phyloP scores from a whole-genome alignment of 768 basidiomycete genomes.

The Pleurotus citrinopileatus region DNA sequence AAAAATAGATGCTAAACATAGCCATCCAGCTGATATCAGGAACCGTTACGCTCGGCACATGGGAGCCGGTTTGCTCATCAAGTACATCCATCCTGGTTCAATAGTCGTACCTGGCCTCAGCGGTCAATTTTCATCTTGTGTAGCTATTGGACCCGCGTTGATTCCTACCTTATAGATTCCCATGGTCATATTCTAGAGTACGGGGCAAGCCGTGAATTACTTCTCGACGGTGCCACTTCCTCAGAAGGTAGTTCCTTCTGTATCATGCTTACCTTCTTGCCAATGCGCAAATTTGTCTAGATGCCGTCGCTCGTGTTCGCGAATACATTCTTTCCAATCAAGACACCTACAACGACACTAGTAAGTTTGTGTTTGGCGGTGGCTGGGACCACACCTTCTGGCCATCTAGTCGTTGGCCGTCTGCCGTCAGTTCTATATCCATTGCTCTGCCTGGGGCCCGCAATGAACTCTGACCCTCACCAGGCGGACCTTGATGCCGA shows the following conservation, averaged over 20 bases:
- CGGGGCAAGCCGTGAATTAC: constrained; percentile 61
- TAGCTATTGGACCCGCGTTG: no score
- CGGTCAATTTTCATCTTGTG: no score
- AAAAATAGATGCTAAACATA: background rate
- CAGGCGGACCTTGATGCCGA: constrained; percentile 77
- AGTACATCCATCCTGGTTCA: constrained; percentile 51
- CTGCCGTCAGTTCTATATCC: constrained; percentile 50
- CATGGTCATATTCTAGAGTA: constrained; percentile 81
- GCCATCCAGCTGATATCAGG: constrained; percentile 2
- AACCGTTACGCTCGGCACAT: constrained; percentile 18
- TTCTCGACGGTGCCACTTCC: constrained; percentile 59
- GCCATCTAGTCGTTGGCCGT: constrained; percentile 60
- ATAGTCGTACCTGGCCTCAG: constrained; percentile 72
- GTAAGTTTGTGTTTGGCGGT: constrained; percentile 70
- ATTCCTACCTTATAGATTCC: no score
- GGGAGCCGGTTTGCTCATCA: constrained; percentile 32
- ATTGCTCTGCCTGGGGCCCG: background rate
- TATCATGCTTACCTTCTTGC: background rate
- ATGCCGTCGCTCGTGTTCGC: constrained; percentile 60
- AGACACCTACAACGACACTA: constrained; percentile 52
- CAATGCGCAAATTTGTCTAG: constrained; percentile 28
- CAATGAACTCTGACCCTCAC: no score
- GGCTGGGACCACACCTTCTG: constrained; percentile 93
- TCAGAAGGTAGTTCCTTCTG: constrained; percentile 42
- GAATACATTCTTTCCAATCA: constrained; percentile 57